A percentile compares a stretch with the other conserved stretches of the same genome.
These are phyloP conservation scores for Rubus idaeus DNA, from an alignment of 306 rosid genomes.

Conservation along the genomic window DNA sequence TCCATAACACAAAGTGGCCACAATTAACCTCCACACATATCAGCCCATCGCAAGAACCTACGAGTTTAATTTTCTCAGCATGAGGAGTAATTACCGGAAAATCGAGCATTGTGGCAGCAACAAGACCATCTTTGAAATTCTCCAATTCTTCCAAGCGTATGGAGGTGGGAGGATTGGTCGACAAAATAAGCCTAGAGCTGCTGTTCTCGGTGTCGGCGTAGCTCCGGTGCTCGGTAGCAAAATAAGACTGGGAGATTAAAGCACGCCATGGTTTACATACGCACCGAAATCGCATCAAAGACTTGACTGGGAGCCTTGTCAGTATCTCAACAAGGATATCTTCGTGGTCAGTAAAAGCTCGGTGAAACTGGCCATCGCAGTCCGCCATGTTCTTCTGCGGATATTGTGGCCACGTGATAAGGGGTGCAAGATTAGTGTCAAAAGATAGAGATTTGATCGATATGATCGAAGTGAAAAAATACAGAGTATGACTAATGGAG, in stretches of 20 bases:
- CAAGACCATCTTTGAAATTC: neutral
- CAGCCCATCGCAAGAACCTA: constrained; percentile 6
- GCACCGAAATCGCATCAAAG: too few relatives aligned
- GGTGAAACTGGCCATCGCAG: neutral
- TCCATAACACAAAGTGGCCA: neutral
- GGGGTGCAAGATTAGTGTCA: too few relatives aligned
- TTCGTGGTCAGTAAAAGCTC: neutral
- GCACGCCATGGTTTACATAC: constrained; percentile 7
- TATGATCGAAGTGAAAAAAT: too few relatives aligned
- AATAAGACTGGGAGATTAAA: neutral
- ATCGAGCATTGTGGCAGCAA: neutral
- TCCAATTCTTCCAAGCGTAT: neutral
- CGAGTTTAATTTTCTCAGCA: neutral
- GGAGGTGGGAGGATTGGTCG: neutral
- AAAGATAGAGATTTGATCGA: too few relatives aligned
- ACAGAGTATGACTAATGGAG: too few relatives aligned
- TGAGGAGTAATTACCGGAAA: neutral
- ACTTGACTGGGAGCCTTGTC: too few relatives aligned
- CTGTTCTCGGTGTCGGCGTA: neutral
- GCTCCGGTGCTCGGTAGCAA: neutral
- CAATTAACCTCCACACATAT: neutral
- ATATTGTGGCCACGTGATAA: too few relatives aligned
- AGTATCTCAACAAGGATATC: neutral
- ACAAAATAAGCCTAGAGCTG: neutral
- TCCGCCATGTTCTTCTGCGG: neutral